Evolutionary conservation across 75 land plant species (phyloP), one percentile per base, ranked within the genome.

Genomic region (Adiantum capillusveneris): DNA sequence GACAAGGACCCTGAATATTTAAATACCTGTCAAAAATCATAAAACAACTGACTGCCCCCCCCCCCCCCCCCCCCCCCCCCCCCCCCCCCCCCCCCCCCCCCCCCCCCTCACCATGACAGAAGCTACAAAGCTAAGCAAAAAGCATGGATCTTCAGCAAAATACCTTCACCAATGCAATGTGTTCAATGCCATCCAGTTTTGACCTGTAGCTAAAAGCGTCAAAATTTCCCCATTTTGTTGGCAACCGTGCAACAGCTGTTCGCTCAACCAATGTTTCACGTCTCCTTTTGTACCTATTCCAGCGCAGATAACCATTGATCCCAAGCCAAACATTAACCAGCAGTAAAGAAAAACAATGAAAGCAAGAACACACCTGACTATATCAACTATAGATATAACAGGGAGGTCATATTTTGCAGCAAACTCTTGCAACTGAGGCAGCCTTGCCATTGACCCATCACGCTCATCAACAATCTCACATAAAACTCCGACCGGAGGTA

Each of bases 381-480:
- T 69, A 60, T 91, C 99, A 56, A 92, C 97, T 76, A 95, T 95
- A 20, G 97, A 90, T 45, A 95, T 74, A 20, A 95, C 68, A 49
- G 84, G 90, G 27, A 90, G 59, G 39, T 84, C 79, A 53, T 95
- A 80, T 27, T 64, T 60, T 63, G 62, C 56, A 0, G 93, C 99
- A 79, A 95, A 95, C 62, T 86, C 67, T 16, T 80, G 79, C 25
- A 95, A 79, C 63, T 72, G 73, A 29, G 99, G 97, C 54, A 95
- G 68, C 37, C 99, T 78, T 43, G 97, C 84, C 99, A 95, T 95
- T 46, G 91, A 84, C 51, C 97, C 97, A 80, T 95, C 99, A 24
- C 69, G 69, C 17, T 88, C 78, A 74, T 95, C 85, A 31, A 95
- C 99, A 41, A 95, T 66, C 80, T 95, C 99, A 72, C 93, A 87